Evolutionary conservation across 2,329 filamentous ascomycete species (phyloP).

Genomic region (Cytospora paraplurivora): DNA sequence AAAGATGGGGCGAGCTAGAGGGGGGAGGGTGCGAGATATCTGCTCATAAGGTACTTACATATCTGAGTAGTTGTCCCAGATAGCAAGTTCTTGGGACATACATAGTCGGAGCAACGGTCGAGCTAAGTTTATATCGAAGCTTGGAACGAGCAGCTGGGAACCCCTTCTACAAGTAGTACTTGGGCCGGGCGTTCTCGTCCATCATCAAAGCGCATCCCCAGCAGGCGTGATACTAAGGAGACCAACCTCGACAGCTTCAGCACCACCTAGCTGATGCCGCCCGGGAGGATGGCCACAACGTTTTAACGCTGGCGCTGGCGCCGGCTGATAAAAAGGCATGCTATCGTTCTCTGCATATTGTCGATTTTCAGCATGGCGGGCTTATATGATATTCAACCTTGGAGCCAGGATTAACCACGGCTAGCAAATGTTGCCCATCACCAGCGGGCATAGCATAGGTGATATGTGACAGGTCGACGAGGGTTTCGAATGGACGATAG

Average conservation of each 20-base stretch:
- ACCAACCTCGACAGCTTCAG: neutral
- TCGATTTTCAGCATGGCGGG: neutral
- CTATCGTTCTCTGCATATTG: neutral
- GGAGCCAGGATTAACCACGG: neutral
- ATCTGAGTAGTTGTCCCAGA: neutral
- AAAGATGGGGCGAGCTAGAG: neutral
- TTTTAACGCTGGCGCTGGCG: constrained; percentile 12
- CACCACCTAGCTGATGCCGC: constrained; percentile 14
- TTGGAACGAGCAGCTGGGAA: neutral
- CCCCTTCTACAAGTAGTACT: neutral
- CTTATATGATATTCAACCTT: neutral
- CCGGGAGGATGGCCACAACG: constrained; percentile 7
- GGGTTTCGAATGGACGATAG: neutral
- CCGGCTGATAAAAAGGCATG: constrained; percentile 20
- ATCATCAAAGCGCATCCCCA: neutral
- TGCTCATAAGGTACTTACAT: too few relatives aligned
- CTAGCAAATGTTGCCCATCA: neutral
- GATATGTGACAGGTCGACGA: neutral
- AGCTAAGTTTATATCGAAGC: neutral
- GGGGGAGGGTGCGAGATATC: too few relatives aligned
- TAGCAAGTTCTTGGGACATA: neutral
- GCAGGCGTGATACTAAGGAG: neutral
- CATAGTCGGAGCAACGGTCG: neutral
- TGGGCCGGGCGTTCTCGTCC: too few relatives aligned
- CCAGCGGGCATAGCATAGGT: neutral